Evolutionary conservation across 345 rosid genomes (phyloP), one percentile per base, ranked within the genome.

Genomic region (Dovyalis caffra): DNA sequence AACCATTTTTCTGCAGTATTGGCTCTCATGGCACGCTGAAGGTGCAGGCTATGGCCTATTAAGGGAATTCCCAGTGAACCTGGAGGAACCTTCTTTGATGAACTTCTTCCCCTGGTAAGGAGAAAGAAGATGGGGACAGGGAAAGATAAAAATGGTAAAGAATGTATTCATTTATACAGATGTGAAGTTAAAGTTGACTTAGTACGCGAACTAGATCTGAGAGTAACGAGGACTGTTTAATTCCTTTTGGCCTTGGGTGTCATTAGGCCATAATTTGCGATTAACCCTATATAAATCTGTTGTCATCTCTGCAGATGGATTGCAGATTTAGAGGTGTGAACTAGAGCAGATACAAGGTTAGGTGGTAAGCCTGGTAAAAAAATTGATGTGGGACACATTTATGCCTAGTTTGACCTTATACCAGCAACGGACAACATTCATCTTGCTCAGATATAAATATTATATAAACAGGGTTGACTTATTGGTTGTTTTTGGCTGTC

Each of bases 1-100:
- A 88, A 8, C 89, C 89, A 81, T 35, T 82, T 63, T 3, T 88
- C 88, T 4, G 83, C 84, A 1, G 78, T 83, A 77, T 88, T 87
- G 61, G 85, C 80, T 77, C 77, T 75, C 89, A 81, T 80, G 58
- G 88, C 78, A 16, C 71, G 75, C 32, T 83, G 87, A 51, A 88
- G 84, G 34, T 60, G 34, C 0, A 88, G 74, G 80, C 90, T 87
- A n/a, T 87, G 94, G 74, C 94, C 89, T 60, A 86, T 79, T 4
- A 88, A 10, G 4, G 89, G 90, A 7, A 88, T 10, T 66, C 94
- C 94, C 9, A 88, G 76, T 10, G 87, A 90, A 23, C 89, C 89
- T 21, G 89, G 90, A 21, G 92, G 89, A 45, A 79, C 75, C 63
- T 76, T 87, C 65, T 29, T 29, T 21, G 75, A 49, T 21, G 78